Percentiles rank a stretch among this genome's conserved stretches.
Evolutionary conservation across 2,329 filamentous ascomycete genomes (phyloP).

Genomic region (Sphaerulina musiva): DNA sequence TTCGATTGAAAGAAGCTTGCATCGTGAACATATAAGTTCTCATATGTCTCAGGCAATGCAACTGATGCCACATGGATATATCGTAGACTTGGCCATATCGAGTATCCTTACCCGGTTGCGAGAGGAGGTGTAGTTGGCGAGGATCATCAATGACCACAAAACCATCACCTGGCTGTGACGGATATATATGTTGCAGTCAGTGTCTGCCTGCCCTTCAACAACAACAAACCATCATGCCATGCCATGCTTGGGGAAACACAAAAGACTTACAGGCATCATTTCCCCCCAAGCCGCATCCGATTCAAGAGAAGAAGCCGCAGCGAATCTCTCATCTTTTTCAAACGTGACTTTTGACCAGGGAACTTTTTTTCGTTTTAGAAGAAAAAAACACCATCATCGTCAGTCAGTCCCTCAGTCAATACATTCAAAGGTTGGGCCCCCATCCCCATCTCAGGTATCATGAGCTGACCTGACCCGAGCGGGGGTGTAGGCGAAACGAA

Average conservation of each 20-base stretch:
- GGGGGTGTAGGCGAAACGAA: too few relatives aligned
- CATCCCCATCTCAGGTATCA: too few relatives aligned
- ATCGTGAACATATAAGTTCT: conserved; percentile 73
- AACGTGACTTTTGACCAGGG: conserved; percentile 19
- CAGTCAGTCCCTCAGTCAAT: not conserved
- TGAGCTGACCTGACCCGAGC: too few relatives aligned
- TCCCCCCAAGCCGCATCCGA: conserved; percentile 28
- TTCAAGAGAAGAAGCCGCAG: conserved; percentile 20
- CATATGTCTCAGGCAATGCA: conserved; percentile 33
- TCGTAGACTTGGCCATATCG: conserved; percentile 30
- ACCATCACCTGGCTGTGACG: conserved; percentile 27
- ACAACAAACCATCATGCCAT: too few relatives aligned
- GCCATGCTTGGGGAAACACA: too few relatives aligned
- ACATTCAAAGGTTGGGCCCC: too few relatives aligned
- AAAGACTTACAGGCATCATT: conserved; percentile 21
- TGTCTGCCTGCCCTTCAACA: too few relatives aligned
- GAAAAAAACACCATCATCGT: not conserved
- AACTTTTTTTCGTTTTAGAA: not conserved
- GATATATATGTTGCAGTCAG: not conserved
- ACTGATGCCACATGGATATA: conserved; percentile 33
- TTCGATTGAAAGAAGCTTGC: conserved; percentile 61
- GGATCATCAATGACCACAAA: conserved; percentile 30
- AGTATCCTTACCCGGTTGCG: conserved; percentile 26
- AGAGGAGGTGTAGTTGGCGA: conserved; percentile 18
- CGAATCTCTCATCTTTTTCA: conserved; percentile 24